Evolutionary conservation across 768 basidiomycete species (phyloP).

Genomic region (Nidularia pulvinata): DNA sequence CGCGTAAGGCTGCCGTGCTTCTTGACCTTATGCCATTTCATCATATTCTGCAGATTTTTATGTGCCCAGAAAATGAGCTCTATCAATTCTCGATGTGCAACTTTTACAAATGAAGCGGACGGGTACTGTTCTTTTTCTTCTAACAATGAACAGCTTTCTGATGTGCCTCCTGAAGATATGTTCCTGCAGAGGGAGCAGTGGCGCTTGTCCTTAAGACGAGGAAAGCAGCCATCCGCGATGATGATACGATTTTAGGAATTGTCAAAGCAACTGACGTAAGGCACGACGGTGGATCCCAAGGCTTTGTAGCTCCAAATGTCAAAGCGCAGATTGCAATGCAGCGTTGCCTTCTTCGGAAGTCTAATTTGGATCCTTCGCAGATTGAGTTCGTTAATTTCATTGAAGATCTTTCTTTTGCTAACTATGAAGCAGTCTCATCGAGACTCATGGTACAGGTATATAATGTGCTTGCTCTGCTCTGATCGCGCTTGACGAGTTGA

Average conservation of each 20-base stretch:
- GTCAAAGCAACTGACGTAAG: slow-evolving; percentile 25
- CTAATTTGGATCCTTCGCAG: slow-evolving; percentile 21
- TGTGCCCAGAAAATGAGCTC: slow-evolving; percentile 31
- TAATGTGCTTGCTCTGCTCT: background rate
- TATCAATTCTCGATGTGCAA: slow-evolving; percentile 27
- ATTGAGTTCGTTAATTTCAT: slow-evolving; percentile 24
- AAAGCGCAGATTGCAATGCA: slow-evolving; percentile 29
- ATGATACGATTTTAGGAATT: slow-evolving; percentile 26
- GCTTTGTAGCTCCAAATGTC: slow-evolving; percentile 29
- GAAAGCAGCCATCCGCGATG: slow-evolving; percentile 27
- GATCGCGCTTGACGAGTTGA: background rate
- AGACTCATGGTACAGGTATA: slow-evolving; percentile 31
- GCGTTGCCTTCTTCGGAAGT: slow-evolving; percentile 20
- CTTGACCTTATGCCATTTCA: background rate
- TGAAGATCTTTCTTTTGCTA: background rate
- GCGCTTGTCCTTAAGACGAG: slow-evolving; percentile 30
- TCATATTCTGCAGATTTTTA: slow-evolving; percentile 15
- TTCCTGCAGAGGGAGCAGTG: slow-evolving; percentile 30
- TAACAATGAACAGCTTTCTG: background rate
- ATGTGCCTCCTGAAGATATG: slow-evolving; percentile 19
- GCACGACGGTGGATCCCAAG: slow-evolving; percentile 32
- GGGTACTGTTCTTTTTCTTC: slow-evolving; percentile 15
- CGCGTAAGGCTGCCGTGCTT: slow-evolving; percentile 10
- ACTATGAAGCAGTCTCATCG: slow-evolving; percentile 21
- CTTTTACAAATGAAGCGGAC: slow-evolving; percentile 28